Evolutionary conservation across 768 basidiomycete genomes (phyloP).

Genomic region (Candolleomyces efflorescens): DNA sequence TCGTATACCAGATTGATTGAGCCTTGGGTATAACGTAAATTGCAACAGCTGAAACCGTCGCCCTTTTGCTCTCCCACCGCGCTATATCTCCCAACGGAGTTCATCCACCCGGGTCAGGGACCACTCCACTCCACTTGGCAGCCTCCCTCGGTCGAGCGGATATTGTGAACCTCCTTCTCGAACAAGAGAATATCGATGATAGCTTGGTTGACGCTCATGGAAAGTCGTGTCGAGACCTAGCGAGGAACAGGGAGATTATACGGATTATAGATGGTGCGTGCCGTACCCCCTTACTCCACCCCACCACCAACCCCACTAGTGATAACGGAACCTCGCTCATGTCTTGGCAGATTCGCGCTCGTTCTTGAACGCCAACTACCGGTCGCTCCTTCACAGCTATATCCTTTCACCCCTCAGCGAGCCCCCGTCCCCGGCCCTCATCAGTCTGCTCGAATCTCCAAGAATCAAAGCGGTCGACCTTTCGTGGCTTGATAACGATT

Average conservation of each 20-base stretch:
- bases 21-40: neutral
- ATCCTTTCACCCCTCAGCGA: constrained; percentile 50
- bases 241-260: constrained; percentile 60
- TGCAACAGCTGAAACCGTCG: constrained; percentile 67
- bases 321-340: neutral
- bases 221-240: constrained; percentile 67
- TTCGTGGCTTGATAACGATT: constrained; percentile 73
- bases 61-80: constrained; percentile 64
- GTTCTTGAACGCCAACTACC: constrained; percentile 69
- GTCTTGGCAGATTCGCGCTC: constrained; percentile 64
- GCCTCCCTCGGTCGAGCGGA: constrained; percentile 71
- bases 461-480: constrained; percentile 72
- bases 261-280: constrained; percentile 64
- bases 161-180: constrained; percentile 70
- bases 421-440: constrained; percentile 40
- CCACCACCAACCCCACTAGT: neutral
- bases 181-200: constrained; percentile 80
- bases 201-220: constrained; percentile 65
- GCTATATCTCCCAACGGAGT: constrained; percentile 77
- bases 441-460: constrained; percentile 62
- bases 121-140: constrained; percentile 64
- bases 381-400: constrained; percentile 69
- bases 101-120: constrained; percentile 70
- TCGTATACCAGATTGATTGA: neutral
- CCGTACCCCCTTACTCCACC: no score